Evolutionary conservation across 2,329 filamentous ascomycete species (phyloP).

Genomic region (Fusarium sp.): DNA sequence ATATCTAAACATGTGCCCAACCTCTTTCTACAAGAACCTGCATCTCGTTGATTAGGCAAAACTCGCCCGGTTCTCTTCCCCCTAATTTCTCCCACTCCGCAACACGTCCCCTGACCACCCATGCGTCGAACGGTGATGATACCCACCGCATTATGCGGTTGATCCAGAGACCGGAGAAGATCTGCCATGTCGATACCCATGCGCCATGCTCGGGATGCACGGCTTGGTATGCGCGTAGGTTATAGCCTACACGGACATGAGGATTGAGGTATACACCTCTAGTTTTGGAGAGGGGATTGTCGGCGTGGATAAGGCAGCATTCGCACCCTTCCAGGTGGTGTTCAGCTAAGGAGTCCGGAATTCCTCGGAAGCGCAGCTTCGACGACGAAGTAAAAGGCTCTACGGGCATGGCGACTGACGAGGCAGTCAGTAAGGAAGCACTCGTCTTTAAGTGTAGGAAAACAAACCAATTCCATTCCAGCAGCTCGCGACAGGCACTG

Average conservation of each 20-base stretch:
- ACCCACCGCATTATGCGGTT: constrained; percentile 63
- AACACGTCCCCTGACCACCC: constrained; percentile 51
- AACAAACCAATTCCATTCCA: constrained; percentile 56
- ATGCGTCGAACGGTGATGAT: constrained; percentile 41
- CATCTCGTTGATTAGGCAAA: constrained; percentile 69
- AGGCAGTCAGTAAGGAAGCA: neutral
- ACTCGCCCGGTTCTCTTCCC: constrained; percentile 56
- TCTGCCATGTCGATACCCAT: constrained; percentile 60
- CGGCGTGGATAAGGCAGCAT: constrained; percentile 80
- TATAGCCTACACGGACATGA: constrained; percentile 74
- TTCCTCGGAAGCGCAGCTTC: constrained; percentile 68
- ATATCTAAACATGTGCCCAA: constrained; percentile 60
- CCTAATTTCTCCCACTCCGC: constrained; percentile 50
- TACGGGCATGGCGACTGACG: constrained; percentile 59
- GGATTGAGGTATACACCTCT: constrained; percentile 75
- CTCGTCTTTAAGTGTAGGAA: neutral
- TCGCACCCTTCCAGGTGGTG: constrained; percentile 79
- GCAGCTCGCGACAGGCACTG: constrained; percentile 57
- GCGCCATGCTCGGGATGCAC: constrained; percentile 52
- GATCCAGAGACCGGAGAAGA: constrained; percentile 65
- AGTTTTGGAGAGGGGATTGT: constrained; percentile 66
- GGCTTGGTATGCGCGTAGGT: constrained; percentile 58
- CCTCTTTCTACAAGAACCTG: constrained; percentile 66
- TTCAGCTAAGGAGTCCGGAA: constrained; percentile 68
- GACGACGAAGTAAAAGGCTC: constrained; percentile 61